phyloP scores from a whole-genome alignment of 2,329 filamentous ascomycete species.

The Aspergillus fumigatiaffinis region DNA sequence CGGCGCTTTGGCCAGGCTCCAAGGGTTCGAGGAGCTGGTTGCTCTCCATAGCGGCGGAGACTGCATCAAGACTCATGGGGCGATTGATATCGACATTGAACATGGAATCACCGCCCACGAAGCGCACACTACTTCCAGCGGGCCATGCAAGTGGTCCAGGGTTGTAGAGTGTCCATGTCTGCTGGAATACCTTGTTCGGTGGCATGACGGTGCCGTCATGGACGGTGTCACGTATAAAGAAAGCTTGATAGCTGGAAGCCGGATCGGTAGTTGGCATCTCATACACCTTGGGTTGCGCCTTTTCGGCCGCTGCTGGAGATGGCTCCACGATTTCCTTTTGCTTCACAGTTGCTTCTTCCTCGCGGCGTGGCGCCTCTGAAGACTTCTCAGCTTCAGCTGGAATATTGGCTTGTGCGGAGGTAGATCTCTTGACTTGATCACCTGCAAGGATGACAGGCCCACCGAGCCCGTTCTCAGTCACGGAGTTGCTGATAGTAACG shows the following conservation, averaged over 20 bases:
- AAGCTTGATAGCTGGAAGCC: slow-evolving; percentile 47
- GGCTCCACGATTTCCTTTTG: slow-evolving; percentile 16
- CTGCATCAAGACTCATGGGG: slow-evolving; percentile 71
- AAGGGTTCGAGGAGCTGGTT: slow-evolving; percentile 69
- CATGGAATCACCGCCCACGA: slow-evolving; percentile 95
- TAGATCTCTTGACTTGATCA: slow-evolving; percentile 49
- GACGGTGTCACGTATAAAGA: slow-evolving; percentile 75
- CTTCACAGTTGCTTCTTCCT: slow-evolving; percentile 3
- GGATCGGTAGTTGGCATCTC: slow-evolving; percentile 32
- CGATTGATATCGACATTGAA: slow-evolving; percentile 78
- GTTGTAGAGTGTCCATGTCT: slow-evolving; percentile 90
- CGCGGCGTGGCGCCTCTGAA: not conserved
- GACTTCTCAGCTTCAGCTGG: slow-evolving; percentile 36
- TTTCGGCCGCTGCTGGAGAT: slow-evolving; percentile 30
- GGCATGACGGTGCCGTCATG: slow-evolving; percentile 70
- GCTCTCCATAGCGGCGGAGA: slow-evolving; percentile 76
- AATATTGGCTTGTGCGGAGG: slow-evolving; percentile 48
- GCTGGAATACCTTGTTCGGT: slow-evolving; percentile 72
- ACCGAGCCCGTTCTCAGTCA: slow-evolving; percentile 70
- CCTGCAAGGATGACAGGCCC: slow-evolving; percentile 66
- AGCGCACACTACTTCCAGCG: slow-evolving; percentile 82
- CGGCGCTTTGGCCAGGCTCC: slow-evolving; percentile 66
- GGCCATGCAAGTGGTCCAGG: slow-evolving; percentile 78
- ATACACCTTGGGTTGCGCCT: slow-evolving; percentile 16
- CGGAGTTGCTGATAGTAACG: slow-evolving; percentile 73